Evolutionary conservation across 2,329 filamentous ascomycete species (phyloP), one percentile per base, ranked within the genome.

Genomic region (Diaporthe capsici): DNA sequence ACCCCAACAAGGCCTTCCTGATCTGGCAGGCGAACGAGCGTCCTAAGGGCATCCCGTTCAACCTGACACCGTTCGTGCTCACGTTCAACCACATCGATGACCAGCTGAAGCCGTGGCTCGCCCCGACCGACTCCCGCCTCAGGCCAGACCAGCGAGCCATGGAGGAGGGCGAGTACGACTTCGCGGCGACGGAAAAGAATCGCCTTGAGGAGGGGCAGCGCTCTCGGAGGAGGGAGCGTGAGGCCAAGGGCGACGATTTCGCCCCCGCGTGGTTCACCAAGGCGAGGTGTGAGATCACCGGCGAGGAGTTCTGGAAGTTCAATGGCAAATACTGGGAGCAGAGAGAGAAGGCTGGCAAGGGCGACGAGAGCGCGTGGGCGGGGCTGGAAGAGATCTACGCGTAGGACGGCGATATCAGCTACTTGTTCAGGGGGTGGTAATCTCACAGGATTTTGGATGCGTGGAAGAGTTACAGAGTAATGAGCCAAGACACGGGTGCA

Each of bases 161-260:
- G 97, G 97, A 99, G 83, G 96, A 98, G 77, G 97, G 96, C n/a
- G 92, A 96, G 84, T 99, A 99, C 82, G 96, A 98, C 81, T 89
- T 97, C 76, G 97, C 97, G 1, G 97, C 96, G 0, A 91, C 90
- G 7, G 97, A 99, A 87, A 99, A 99, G 90, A 97, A 96, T 81
- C 90, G 97, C 1, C 91, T 99, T 0, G 97, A 99, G 84, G 94
- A 98, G 86, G 95, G 93, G 78, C 97, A 99, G 87, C 90, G 97
- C 76, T 92, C 93, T 13, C 92, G 93, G 75, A 87, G 97, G 77
- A 87, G 94, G 73, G 86, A 89, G 75, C 89, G 96, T 34, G 96
- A 99, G 84, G 89, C 90, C 42, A 90, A 86, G 3, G 97, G 97
- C 5, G 94, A 97, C 77, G 92, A 96, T 76, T 98, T 97, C 82